Evolutionary conservation across 2,329 filamentous ascomycete species (phyloP), one percentile per base, ranked within the genome.

Genomic region (Cordyceps fumosorosea): DNA sequence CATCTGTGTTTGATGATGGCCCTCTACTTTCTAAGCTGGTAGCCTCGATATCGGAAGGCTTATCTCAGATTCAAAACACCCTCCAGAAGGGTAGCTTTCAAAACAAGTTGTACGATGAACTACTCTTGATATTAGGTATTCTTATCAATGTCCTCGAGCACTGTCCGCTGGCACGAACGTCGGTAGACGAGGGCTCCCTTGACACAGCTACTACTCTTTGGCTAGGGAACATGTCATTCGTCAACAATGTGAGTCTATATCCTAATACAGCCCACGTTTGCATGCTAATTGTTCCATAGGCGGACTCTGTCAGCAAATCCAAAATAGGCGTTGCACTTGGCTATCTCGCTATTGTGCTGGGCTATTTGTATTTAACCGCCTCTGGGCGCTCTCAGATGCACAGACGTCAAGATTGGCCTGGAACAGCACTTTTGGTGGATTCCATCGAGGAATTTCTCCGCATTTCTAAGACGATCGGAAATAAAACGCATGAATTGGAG

Each of bases 131-230:
- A 58, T 78, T 96, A 45, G 93, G 91, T 0, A 85, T 91, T 24
- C 84, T 93, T 74, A 96, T 96, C 73, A 97, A 97, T 69, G 83
- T 97, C 60, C 84, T 90, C 10, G 92, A 96, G 72, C 88, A 91
- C 70, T 91, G 87, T 69, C 78, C 85, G 18, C 73, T 79, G 24
- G 87, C 89, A 14, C 80, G 87, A 59, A 72, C 75, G 20, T 72
- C 71, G 6, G 64, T 76, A 3, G 67, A 68, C 0, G 66, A 65
- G 11, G 65, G 65, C 69, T 77, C 84, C 8, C 74, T 92, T 42
- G 81, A 86, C 55, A 75, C 75, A 56, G 78, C 96, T 42, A 79
- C 90, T 37, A 75, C 76, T 45, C 77, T 89, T 11, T 96, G 92
- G 73, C 76, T 87, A n/a, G 80, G 85, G 48, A 86, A 89, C 65